Base-by-base conservation (phyloP, 2,329 filamentous ascomycete species). In the Dactylellina leptospora region DNA sequence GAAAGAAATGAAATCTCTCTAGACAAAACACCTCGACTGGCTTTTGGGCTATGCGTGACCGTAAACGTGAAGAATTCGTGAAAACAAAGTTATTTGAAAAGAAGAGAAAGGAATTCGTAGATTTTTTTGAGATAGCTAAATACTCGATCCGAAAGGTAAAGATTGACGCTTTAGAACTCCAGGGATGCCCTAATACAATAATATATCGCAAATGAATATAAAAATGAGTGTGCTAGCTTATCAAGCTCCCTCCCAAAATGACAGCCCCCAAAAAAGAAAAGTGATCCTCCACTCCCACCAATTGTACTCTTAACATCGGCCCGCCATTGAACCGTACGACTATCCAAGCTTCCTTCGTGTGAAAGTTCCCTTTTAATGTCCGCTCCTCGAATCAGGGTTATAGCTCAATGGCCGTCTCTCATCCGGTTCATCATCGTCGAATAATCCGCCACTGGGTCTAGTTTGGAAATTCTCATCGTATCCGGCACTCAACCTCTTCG, bases 1-100 rank as follows among this genome's bases (percentile, higher is more conserved):
- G 36, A 42, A 45, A 55, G 53, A 48, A 64, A 64, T 64, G 59
- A 59, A 72, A 64, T 72, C 68, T 72, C 68, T 72, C 68, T 59
- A 38, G 30, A 53, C 28, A 53, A 9, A 45, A 10, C 30, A 40
- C 22, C 8, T 36, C 16, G 18, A 23, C 33, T 50, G 30, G 47
- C 4, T 4, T 47, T 44, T 47, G 16, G 5, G 11, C 16, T 47
- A 20, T 8, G 5, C 30, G 13, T 13, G 30, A 6, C 6, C 13
- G 6, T 33, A n/a, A n/a, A n/a, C 20, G 11, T 23, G 42, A 2
- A 45, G n/a, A 25, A 4, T 27, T 28, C 3, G 23, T 25, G 11
- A 13, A 30, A n/a, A 11, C 25, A 30, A 30, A 51, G 30, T 51
- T 40, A n/a, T 16, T n/a, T 38, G 6, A 11, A 40, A 8, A 45